Evolutionary conservation across 2,329 filamentous ascomycete genomes (phyloP).

Genomic region (Fusarium sambucinum): DNA sequence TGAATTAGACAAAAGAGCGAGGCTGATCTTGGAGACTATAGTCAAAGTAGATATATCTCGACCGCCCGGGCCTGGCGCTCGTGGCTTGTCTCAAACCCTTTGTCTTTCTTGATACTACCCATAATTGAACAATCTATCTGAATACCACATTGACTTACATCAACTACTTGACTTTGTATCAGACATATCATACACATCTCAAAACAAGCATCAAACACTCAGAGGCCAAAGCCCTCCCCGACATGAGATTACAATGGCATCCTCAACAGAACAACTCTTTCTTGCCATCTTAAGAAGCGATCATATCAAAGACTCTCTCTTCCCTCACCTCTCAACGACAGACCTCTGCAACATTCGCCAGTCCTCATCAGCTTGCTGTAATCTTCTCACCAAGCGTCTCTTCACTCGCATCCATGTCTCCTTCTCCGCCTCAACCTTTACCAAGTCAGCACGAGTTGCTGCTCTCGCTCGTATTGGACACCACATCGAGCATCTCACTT

Average conservation of each 20-base stretch:
- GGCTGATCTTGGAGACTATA: constrained; percentile 28
- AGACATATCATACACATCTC: constrained; percentile 1
- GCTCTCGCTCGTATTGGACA: constrained; percentile 82
- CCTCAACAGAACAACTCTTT: constrained; percentile 60
- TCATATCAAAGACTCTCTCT: constrained; percentile 62
- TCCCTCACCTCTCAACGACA: constrained; percentile 61
- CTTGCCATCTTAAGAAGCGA: constrained; percentile 68
- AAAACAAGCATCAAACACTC: constrained; percentile 7
- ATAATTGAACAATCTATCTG: constrained; percentile 8
- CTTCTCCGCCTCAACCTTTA: constrained; percentile 81
- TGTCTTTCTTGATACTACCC: constrained; percentile 26
- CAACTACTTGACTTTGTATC: constrained; percentile 3
- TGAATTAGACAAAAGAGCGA: constrained; percentile 24
- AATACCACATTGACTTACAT: constrained; percentile 17
- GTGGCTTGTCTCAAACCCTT: constrained; percentile 19
- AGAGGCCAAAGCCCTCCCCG: constrained; percentile 44
- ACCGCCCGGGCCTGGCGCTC: constrained; percentile 35
- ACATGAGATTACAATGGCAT: constrained; percentile 67
- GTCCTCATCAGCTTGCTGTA: constrained; percentile 76
- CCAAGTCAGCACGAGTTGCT: constrained; percentile 76
- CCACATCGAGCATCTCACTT: constrained; percentile 82
- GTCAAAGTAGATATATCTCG: constrained; percentile 47
- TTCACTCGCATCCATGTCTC: constrained; percentile 77
- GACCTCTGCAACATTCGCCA: constrained; percentile 72
- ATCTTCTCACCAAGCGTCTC: constrained; percentile 75